A percentile compares a stretch with the other conserved stretches of the same genome.
Evolutionary conservation across 116 monocot genomes (phyloP).

Genomic region (Dioscorea cayenensis): DNA sequence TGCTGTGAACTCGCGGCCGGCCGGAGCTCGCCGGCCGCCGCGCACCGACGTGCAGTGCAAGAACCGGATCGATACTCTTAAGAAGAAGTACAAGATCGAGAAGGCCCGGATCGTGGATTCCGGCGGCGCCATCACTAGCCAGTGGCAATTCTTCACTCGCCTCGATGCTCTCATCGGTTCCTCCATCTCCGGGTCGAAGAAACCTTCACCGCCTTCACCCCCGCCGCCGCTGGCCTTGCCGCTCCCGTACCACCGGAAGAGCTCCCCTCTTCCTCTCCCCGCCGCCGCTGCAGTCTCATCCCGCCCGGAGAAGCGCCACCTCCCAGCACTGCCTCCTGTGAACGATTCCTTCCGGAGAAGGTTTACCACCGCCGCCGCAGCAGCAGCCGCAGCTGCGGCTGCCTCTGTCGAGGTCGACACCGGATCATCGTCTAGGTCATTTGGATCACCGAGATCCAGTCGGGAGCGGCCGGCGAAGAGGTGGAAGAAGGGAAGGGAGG

Average conservation of each 20-base stretch:
- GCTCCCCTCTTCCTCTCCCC: conserved; percentile 13
- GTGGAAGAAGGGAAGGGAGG: conserved; percentile 6
- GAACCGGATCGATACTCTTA: conserved; percentile 71
- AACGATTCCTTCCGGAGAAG: conserved; percentile 14
- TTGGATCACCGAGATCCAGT: conserved; percentile 10
- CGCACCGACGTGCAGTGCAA: conserved; percentile 74
- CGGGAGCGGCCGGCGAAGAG: conserved; percentile 5
- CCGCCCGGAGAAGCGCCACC: not conserved
- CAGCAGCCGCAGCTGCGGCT: conserved; percentile 9
- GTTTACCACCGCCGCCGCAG: conserved; percentile 9
- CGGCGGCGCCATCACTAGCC: conserved; percentile 20
- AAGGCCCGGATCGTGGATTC: conserved; percentile 25
- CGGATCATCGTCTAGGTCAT: conserved; percentile 10
- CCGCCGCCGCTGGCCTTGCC: conserved; percentile 23
- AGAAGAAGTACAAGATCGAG: conserved; percentile 80
- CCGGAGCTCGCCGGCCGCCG: conserved; percentile 33
- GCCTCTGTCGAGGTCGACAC: conserved; percentile 4
- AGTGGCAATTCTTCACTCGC: conserved; percentile 54
- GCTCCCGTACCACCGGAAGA: conserved; percentile 17
- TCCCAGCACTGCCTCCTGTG: not conserved
- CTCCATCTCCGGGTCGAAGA: not conserved
- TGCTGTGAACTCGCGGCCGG: conserved; percentile 53
- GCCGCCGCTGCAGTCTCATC: conserved; percentile 4
- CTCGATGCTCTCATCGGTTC: conserved; percentile 45
- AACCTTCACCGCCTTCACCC: not conserved